phyloP scores from a whole-genome alignment of 2,329 filamentous ascomycete genomes.

The Phaeoacremonium minimum region DNA sequence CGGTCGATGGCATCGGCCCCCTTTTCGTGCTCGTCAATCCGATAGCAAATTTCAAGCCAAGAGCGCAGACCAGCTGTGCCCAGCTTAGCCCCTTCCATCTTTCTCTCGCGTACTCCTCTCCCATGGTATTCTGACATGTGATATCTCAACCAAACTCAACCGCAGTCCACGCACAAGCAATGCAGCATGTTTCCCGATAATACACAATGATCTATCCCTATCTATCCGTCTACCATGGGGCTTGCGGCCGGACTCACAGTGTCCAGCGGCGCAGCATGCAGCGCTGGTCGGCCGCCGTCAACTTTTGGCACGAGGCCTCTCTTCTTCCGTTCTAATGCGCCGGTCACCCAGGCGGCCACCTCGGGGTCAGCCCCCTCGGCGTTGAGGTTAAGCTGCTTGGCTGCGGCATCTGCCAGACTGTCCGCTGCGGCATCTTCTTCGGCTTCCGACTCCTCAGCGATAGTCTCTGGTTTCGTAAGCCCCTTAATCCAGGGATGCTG shows the following conservation, averaged over 20 bases:
- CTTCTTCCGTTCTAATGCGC: conserved; percentile 63
- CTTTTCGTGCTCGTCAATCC: too few species aligned
- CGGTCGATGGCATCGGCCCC: too few species aligned
- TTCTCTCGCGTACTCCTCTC: too few species aligned
- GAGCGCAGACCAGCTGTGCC: too few species aligned
- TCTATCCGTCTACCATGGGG: conserved; percentile 17
- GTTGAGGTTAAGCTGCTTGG: conserved; percentile 8
- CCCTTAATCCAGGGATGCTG: conserved; percentile 83
- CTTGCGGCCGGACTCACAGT: conserved; percentile 55
- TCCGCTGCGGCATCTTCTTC: conserved; percentile 38
- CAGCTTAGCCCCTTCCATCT: too few species aligned
- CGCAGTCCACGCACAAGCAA: too few species aligned
- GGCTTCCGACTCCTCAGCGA: conserved; percentile 66
- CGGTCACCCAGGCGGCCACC: conserved; percentile 79
- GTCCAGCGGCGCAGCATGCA: conserved; percentile 84
- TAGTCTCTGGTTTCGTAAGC: conserved; percentile 71
- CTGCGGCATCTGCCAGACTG: conserved; percentile 23
- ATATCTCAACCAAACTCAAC: too few species aligned
- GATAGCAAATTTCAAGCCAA: too few species aligned
- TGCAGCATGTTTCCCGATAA: too few species aligned
- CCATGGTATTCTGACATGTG: too few species aligned
- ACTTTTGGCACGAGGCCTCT: conserved; percentile 46
- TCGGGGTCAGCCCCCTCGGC: conserved; percentile 61
- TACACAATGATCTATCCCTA: too few species aligned
- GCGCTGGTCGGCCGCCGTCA: conserved; percentile 55